Evolutionary conservation across 106 monocot species (phyloP).

Genomic region (Xerophyta viscosa): DNA sequence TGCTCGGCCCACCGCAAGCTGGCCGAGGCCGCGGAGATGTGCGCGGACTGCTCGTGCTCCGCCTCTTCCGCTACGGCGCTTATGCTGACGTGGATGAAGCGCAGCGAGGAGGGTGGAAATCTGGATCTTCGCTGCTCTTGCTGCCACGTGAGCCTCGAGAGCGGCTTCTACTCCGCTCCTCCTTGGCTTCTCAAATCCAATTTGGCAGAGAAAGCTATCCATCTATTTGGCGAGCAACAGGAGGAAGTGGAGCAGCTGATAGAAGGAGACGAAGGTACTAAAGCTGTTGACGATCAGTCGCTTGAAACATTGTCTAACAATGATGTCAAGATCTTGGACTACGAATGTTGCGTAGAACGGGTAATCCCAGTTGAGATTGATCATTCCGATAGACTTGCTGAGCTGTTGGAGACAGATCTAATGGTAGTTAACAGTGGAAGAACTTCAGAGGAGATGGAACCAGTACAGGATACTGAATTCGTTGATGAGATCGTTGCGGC

Average conservation of each 20-base stretch:
- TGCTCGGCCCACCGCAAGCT: slow-evolving; percentile 50
- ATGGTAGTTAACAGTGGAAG: slow-evolving; percentile 8
- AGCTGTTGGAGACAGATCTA: too few relatives aligned
- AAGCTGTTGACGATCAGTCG: too few relatives aligned
- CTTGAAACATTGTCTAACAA: too few relatives aligned
- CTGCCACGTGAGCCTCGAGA: slow-evolving; percentile 42
- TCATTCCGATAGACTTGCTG: too few relatives aligned
- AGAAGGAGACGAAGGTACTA: slow-evolving; percentile 2
- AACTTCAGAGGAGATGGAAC: slow-evolving; percentile 9
- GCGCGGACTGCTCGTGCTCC: slow-evolving; percentile 57
- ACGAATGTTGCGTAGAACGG: too few relatives aligned
- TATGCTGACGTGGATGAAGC: slow-evolving; percentile 48
- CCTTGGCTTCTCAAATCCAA: slow-evolving; percentile 25
- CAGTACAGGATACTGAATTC: too few relatives aligned
- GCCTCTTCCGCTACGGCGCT: neutral
- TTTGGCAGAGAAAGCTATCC: too few relatives aligned
- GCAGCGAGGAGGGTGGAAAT: slow-evolving; percentile 48
- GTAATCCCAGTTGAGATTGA: slow-evolving; percentile 58
- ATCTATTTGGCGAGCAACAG: too few relatives aligned
- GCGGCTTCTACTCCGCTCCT: slow-evolving; percentile 51
- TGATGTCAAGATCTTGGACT: too few relatives aligned
- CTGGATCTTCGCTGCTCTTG: slow-evolving; percentile 57
- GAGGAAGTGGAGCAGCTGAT: neutral
- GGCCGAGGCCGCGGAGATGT: slow-evolving; percentile 58
- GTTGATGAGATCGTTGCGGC: too few relatives aligned